phyloP scores from a whole-genome alignment of 2,329 filamentous ascomycete species.

The Talaromyces sp. region DNA sequence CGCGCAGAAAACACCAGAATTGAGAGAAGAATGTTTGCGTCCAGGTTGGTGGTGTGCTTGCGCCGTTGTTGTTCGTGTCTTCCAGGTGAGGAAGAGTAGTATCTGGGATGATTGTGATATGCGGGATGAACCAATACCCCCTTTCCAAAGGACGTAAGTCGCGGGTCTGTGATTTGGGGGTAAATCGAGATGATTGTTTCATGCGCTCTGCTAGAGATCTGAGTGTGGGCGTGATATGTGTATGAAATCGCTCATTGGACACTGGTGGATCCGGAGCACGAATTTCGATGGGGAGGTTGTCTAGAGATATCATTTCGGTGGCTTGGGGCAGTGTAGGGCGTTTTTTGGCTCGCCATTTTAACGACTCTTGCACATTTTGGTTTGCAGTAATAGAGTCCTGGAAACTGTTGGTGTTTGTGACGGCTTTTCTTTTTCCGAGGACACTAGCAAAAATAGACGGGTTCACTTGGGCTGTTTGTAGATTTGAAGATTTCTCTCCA shows the following conservation, averaged over 20 bases:
- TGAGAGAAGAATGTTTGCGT: conserved; percentile 28
- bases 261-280: conserved; percentile 51
- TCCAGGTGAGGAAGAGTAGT: too few species aligned
- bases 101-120: conserved; percentile 24
- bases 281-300: conserved; percentile 40
- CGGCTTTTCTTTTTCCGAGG: conserved; percentile 7
- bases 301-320: conserved; percentile 10
- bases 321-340: conserved; percentile 6
- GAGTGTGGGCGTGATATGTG: conserved; percentile 55
- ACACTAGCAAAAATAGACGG: background rate
- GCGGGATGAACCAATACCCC: conserved; percentile 66
- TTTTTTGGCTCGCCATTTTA: background rate
- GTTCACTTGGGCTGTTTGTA: background rate
- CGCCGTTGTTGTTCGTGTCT: conserved; percentile 19
- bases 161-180: conserved; percentile 47
- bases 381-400: background rate
- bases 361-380: background rate
- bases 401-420: background rate
- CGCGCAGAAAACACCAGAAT: conserved; percentile 40
- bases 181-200: conserved; percentile 51
- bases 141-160: conserved; percentile 59
- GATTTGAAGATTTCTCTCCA: background rate
- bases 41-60: conserved; percentile 32
- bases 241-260: conserved; percentile 42
- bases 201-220: conserved; percentile 50